Conservation (phyloP, 768 basidiomycete species). For the Naganishia vaughanmartiniae region DNA sequence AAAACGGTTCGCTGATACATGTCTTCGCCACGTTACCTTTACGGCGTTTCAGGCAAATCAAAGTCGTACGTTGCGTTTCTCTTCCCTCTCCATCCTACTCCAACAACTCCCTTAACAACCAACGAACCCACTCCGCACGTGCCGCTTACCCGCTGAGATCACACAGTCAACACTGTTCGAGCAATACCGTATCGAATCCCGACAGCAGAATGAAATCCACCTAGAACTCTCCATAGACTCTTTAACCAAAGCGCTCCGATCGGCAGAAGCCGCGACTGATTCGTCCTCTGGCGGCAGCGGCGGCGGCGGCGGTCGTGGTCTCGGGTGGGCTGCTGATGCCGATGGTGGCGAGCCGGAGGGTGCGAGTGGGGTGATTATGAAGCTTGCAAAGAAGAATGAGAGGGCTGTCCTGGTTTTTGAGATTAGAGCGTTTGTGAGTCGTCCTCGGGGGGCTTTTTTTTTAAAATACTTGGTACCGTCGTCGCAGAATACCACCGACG, state of each 20-base stretch:
- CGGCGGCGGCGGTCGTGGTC: background rate
- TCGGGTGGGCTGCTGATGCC: constrained; percentile 26
- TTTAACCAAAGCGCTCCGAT: constrained; percentile 44
- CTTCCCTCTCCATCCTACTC: background rate
- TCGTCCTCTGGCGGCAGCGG: background rate
- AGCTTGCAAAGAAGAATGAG: constrained; percentile 44
- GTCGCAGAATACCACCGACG: too few relatives aligned
- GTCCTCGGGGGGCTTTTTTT: too few relatives aligned
- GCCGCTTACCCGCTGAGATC: too few relatives aligned
- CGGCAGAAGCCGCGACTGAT: constrained; percentile 41
- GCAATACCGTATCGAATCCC: constrained; percentile 48
- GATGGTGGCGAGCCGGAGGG: constrained; percentile 33
- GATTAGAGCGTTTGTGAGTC: constrained; percentile 41
- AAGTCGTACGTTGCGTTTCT: constrained; percentile 37
- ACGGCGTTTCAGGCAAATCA: constrained; percentile 38
- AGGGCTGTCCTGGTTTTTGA: constrained; percentile 50
- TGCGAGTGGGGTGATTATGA: constrained; percentile 41
- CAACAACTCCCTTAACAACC: too few relatives aligned
- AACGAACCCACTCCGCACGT: too few relatives aligned
- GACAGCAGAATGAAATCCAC: constrained; percentile 49
- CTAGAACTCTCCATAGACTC: constrained; percentile 46
- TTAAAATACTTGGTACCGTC: too few relatives aligned
- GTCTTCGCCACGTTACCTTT: background rate
- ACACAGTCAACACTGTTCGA: constrained; percentile 43
- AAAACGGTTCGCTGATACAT: background rate